phyloP scores from a whole-genome alignment of 768 basidiomycete genomes.

The Collybiopsis luxurians region DNA sequence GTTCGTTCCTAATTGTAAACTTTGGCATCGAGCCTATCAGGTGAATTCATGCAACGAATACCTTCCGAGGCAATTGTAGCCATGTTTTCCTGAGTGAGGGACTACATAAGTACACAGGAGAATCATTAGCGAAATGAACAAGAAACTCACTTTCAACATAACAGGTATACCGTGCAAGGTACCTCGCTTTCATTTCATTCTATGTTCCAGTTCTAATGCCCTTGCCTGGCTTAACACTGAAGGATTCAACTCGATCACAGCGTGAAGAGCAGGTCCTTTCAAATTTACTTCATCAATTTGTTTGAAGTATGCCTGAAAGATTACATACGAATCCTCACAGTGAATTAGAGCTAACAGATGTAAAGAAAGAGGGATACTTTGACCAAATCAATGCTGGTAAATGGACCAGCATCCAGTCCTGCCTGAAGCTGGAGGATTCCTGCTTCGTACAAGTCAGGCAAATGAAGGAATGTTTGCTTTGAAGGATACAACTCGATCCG shows the following conservation, averaged over 20 bases:
- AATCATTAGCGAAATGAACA: too few relatives aligned
- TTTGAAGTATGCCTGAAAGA: constrained; percentile 36
- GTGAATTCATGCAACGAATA: too few relatives aligned
- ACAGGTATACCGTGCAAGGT: constrained; percentile 37
- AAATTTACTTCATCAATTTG: constrained; percentile 43
- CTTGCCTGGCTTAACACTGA: constrained; percentile 33
- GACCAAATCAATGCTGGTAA: constrained; percentile 40
- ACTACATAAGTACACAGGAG: too few relatives aligned
- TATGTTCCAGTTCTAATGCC: constrained; percentile 29
- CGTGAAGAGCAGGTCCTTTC: constrained; percentile 31
- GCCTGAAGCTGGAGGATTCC: constrained; percentile 33
- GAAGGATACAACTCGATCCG: too few relatives aligned
- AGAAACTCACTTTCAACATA: constrained; percentile 30
- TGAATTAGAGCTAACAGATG: too few relatives aligned
- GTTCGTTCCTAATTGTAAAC: constrained; percentile 39
- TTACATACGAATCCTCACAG: not conserved
- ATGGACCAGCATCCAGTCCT: constrained; percentile 31
- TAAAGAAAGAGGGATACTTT: constrained; percentile 22
- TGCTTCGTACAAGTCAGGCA: constrained; percentile 43
- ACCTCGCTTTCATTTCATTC: constrained; percentile 22
- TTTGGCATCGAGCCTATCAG: too few relatives aligned
- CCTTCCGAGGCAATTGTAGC: constrained; percentile 28
- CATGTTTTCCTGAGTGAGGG: constrained; percentile 23
- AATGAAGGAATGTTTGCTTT: too few relatives aligned
- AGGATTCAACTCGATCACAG: constrained; percentile 38